A percentile compares a stretch with the other conserved stretches of the same genome.
phyloP scores from a whole-genome alignment of 495 filamentous ascomycete species.

The Penicilliopsis zonata region DNA sequence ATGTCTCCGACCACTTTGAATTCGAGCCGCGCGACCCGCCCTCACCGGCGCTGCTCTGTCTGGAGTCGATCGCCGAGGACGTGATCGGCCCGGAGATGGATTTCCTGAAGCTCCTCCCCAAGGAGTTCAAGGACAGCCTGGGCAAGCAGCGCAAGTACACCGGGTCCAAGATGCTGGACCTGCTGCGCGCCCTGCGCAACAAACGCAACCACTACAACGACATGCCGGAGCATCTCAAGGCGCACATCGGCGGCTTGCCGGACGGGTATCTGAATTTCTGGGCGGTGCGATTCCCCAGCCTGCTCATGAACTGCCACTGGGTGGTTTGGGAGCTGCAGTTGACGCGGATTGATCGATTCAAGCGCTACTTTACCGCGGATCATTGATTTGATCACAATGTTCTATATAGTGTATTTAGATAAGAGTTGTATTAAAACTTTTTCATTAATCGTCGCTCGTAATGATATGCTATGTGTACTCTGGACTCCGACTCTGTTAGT shows the following conservation, averaged over 20 bases:
- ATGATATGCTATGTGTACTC: too few relatives aligned
- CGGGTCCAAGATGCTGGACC: conserved; percentile 67
- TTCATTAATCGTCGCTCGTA: too few relatives aligned
- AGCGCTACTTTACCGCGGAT: conserved; percentile 50
- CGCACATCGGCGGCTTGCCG: conserved; percentile 64
- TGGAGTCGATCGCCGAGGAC: conserved; percentile 44
- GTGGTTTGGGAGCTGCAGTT: conserved; percentile 55
- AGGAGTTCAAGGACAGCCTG: conserved; percentile 70
- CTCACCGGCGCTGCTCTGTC: conserved; percentile 46
- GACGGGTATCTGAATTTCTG: conserved; percentile 84
- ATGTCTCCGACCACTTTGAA: conserved; percentile 91
- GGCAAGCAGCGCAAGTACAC: conserved; percentile 96
- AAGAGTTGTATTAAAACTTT: too few relatives aligned
- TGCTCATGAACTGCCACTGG: conserved; percentile 71
- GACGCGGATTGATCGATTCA: conserved; percentile 60
- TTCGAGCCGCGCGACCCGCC: conserved; percentile 74
- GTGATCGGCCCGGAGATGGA: conserved; percentile 51
- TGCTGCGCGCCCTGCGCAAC: conserved; percentile 84
- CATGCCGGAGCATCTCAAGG: conserved; percentile 67
- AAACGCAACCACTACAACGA: conserved; percentile 94
- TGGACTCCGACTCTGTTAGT: too few relatives aligned
- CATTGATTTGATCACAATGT: conserved; percentile 1
- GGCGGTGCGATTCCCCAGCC: conserved; percentile 65
- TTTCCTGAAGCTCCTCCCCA: conserved; percentile 66
- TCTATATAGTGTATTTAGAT: conserved; percentile 1